These are phyloP conservation scores for Tubosaeta sp. DNA, from an alignment of 768 basidiomycete genomes.

Conservation along the genomic window DNA sequence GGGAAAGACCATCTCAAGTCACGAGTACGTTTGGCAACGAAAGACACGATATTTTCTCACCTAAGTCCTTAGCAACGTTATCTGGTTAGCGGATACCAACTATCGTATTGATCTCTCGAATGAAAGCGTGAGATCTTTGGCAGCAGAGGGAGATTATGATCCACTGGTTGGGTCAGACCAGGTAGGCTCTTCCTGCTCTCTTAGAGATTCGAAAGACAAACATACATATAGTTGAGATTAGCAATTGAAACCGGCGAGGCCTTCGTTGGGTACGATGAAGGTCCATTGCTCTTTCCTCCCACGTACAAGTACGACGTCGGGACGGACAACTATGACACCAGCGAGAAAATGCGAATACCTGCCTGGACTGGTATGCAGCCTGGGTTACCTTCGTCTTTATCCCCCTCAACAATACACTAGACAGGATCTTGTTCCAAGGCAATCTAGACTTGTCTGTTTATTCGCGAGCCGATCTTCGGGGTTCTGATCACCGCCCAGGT, in stretches of 20 bases:
- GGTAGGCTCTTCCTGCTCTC: constrained; percentile 38
- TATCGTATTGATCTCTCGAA: constrained; percentile 91
- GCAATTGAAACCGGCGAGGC: constrained; percentile 70
- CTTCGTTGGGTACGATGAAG: constrained; percentile 85
- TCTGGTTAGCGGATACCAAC: constrained; percentile 95
- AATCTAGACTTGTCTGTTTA: constrained; percentile 74
- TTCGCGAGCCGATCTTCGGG: constrained; percentile 75
- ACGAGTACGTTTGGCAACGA: constrained; percentile 61
- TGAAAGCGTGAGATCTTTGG: constrained; percentile 67
- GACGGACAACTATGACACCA: constrained; percentile 87
- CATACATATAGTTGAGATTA: constrained; percentile 52
- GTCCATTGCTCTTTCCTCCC: constrained; percentile 85
- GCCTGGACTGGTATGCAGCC: constrained; percentile 84
- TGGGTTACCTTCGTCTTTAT: neutral
- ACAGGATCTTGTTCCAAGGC: constrained; percentile 90
- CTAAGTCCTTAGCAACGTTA: constrained; percentile 62
- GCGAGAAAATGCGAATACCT: constrained; percentile 94
- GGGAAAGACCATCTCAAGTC: constrained; percentile 83
- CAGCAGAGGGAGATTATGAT: constrained; percentile 62
- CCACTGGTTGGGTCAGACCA: constrained; percentile 80
- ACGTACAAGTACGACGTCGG: constrained; percentile 90
- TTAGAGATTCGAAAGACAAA: neutral
- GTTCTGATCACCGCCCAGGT: constrained; percentile 98
- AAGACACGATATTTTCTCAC: constrained; percentile 5
- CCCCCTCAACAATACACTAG: constrained; percentile 37